phyloP scores from a whole-genome alignment of 2,329 filamentous ascomycete species.

The Pseudogymnoascus sp. region DNA sequence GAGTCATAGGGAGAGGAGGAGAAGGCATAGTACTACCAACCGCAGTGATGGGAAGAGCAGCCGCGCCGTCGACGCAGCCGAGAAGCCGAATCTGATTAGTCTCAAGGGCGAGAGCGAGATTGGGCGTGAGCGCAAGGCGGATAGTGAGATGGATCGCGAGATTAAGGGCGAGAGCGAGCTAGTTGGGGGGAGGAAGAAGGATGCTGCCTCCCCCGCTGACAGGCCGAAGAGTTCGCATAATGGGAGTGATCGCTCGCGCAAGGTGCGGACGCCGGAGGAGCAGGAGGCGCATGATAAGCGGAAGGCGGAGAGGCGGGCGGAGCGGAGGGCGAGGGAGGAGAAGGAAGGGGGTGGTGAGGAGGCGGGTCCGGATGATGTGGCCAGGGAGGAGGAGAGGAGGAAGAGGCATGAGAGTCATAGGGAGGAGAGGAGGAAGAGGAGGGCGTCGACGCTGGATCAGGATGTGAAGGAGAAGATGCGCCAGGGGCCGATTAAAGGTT shows the following conservation, averaged over 20 bases:
- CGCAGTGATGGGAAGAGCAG: neutral
- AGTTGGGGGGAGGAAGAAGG: neutral
- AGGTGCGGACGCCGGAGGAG: conserved; percentile 22
- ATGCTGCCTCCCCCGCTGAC: neutral
- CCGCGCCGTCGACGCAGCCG: neutral
- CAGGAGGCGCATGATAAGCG: conserved; percentile 25
- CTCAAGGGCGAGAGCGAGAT: neutral
- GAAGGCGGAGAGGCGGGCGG: conserved; percentile 20
- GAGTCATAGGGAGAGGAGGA: neutral
- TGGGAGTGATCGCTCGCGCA: neutral
- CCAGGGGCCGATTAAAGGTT: neutral
- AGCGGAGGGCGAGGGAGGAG: conserved; percentile 1
- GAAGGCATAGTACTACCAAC: neutral
- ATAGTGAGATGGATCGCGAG: neutral
- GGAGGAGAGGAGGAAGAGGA: conserved; percentile 8
- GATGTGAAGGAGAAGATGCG: neutral
- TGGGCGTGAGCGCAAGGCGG: neutral
- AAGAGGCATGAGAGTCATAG: conserved; percentile 9
- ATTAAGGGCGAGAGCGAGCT: neutral
- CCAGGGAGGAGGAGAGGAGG: conserved; percentile 12
- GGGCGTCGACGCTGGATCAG: neutral
- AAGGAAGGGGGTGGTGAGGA: neutral
- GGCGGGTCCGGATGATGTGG: neutral
- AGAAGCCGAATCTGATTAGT: neutral
- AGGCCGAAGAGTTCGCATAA: neutral